These are phyloP conservation scores for Podospora pseudoanserina DNA, from an alignment of 495 filamentous ascomycete species.

Conservation along the genomic window DNA sequence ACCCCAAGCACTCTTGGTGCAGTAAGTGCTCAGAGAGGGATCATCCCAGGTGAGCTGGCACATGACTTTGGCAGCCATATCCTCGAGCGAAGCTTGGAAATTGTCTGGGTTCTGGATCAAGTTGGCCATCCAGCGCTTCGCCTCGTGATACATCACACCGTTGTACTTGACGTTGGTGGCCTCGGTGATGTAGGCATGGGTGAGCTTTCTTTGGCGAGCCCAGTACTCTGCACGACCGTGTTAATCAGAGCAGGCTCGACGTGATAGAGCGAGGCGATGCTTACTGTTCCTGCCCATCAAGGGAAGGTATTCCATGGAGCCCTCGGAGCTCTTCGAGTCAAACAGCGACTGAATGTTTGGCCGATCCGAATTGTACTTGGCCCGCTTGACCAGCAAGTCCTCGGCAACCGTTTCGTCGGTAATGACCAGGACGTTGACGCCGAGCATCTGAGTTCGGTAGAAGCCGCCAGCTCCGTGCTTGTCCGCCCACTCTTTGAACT, in stretches of 20 bases:
- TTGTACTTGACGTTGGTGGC: slow-evolving; percentile 37
- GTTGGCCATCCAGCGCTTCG: slow-evolving; percentile 39
- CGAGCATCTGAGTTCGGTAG: slow-evolving; percentile 47
- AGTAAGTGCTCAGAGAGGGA: slow-evolving; percentile 32
- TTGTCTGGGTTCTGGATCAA: slow-evolving; percentile 37
- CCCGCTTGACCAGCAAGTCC: slow-evolving; percentile 48
- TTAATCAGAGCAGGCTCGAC: neutral
- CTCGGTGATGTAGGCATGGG: slow-evolving; percentile 39
- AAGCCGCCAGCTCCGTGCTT: slow-evolving; percentile 44
- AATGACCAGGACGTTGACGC: slow-evolving; percentile 46
- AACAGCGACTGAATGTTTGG: slow-evolving; percentile 39
- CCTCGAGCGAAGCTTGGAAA: slow-evolving; percentile 38
- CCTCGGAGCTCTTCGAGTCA: slow-evolving; percentile 40
- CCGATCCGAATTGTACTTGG: slow-evolving; percentile 47
- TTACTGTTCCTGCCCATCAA: slow-evolving; percentile 39
- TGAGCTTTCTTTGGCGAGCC: slow-evolving; percentile 38
- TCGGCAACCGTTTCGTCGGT: slow-evolving; percentile 52
- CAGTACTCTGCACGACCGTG: slow-evolving; percentile 27
- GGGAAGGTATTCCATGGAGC: slow-evolving; percentile 42
- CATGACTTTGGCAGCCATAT: slow-evolving; percentile 44
- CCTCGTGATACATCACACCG: slow-evolving; percentile 39
- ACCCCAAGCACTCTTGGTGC: slow-evolving; percentile 38
- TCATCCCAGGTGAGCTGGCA: slow-evolving; percentile 43
- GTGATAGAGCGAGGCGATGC: neutral
- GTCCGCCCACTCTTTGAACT: slow-evolving; percentile 52